phyloP scores from a whole-genome alignment of 305 asterid species.

The Caryopteris hybrid region DNA sequence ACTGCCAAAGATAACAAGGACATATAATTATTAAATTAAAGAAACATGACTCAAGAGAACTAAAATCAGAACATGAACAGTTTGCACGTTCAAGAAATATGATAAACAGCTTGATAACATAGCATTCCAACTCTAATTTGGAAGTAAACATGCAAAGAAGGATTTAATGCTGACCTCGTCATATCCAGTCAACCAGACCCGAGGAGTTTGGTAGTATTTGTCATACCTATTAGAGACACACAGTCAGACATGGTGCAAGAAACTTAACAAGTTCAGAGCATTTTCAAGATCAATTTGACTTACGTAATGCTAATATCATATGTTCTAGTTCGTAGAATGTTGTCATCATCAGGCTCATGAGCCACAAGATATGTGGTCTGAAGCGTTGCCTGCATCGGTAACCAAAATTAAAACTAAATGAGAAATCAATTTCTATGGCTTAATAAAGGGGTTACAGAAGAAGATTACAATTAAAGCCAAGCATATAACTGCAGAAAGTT shows the following conservation, averaged over 20 bases:
- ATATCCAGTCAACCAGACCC: constrained; percentile 98
- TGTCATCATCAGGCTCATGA: constrained; percentile 91
- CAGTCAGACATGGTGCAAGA: constrained; percentile 11
- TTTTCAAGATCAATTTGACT: constrained; percentile 26
- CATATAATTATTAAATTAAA: not conserved
- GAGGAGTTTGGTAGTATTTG: constrained; percentile 98
- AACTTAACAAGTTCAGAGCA: constrained; percentile 2
- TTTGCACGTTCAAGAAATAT: constrained; percentile 12
- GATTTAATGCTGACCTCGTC: constrained; percentile 59
- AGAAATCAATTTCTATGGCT: not conserved
- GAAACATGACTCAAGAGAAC: constrained; percentile 1
- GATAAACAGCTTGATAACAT: too few relatives aligned
- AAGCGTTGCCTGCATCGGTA: constrained; percentile 64
- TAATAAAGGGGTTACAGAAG: not conserved
- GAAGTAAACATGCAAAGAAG: constrained; percentile 7
- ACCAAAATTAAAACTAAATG: not conserved
- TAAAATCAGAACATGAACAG: not conserved
- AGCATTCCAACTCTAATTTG: not conserved
- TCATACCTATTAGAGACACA: constrained; percentile 59
- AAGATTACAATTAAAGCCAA: not conserved
- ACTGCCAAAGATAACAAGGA: constrained; percentile 48
- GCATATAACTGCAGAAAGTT: not conserved
- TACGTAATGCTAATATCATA: constrained; percentile 97
- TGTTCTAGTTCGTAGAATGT: constrained; percentile 86
- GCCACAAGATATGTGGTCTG: constrained; percentile 71